These are phyloP conservation scores for Meredithiella fracta DNA, from an alignment of 2,329 filamentous ascomycete species.

Conservation along the genomic window DNA sequence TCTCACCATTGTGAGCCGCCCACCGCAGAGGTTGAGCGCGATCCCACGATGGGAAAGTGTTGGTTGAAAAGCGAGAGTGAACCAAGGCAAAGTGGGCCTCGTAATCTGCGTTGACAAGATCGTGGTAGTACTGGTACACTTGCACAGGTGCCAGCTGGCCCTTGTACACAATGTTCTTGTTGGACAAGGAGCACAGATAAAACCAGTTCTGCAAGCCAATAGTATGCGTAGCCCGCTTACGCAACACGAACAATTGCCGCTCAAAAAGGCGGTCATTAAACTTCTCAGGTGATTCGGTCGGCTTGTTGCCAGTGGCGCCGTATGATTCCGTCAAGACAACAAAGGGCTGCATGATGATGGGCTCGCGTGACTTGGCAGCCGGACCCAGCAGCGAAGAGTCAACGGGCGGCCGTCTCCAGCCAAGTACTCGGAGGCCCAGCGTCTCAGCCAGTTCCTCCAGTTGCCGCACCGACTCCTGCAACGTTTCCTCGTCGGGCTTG, in stretches of 20 bases:
- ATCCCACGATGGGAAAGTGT: constrained; percentile 97
- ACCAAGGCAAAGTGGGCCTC: constrained; percentile 94
- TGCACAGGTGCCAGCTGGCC: constrained; percentile 86
- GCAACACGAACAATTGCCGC: constrained; percentile 80
- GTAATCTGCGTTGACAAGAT: constrained; percentile 91
- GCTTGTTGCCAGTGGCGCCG: constrained; percentile 55
- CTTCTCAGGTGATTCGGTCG: constrained; percentile 58
- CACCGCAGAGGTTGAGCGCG: constrained; percentile 89
- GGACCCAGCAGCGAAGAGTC: constrained; percentile 88
- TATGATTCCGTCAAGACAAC: constrained; percentile 77
- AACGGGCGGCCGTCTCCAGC: constrained; percentile 89
- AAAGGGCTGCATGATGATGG: constrained; percentile 87
- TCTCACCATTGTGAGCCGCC: constrained; percentile 97
- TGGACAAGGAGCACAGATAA: constrained; percentile 89
- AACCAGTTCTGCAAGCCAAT: constrained; percentile 98
- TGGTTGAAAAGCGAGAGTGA: constrained; percentile 93
- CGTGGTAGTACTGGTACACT: constrained; percentile 96
- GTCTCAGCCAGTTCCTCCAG: constrained; percentile 89
- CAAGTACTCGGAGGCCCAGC: constrained; percentile 75
- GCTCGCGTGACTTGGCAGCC: constrained; percentile 83
- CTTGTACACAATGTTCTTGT: constrained; percentile 99
- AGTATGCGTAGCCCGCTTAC: constrained; percentile 87
- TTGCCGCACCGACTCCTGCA: constrained; percentile 77
- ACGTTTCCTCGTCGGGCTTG: constrained; percentile 81
- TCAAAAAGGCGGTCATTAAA: constrained; percentile 83